Evolutionary conservation across 495 filamentous ascomycete species (phyloP), one percentile per base, ranked within the genome.

Genomic region (Talaromyces borbonicus): DNA sequence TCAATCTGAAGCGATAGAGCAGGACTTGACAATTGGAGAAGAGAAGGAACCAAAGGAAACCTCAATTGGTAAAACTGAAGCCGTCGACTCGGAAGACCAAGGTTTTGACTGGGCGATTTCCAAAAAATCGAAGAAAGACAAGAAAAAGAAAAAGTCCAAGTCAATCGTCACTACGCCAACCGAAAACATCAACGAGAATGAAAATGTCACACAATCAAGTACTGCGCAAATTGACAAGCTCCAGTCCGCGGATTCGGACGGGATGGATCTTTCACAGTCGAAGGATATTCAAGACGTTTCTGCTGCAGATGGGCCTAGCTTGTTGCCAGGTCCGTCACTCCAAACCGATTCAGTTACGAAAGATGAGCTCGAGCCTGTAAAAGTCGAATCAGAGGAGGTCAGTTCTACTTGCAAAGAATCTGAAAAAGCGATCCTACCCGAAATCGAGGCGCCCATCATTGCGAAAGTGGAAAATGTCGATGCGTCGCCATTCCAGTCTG

Each of bases 101-200:
- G 35, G 25, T 24, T 20, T 24, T 19, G 16, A 15, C 27, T 40
- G 46, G 46, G 30, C 12, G n/a, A 30, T 29, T n/a, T 26, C 29
- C 4, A 48, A 27, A 24, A 40, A 16, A 23, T 23, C 55, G n/a
- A 52, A 46, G 29, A 63, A 69, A 51, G 61, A 68, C 49, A 65
- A 63, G 43, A 58, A 60, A 37, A 49, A 50, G 36, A 59, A 51
- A 22, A 57, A 46, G 36, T 35, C 15, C 5, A 44, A 44, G 30
- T 39, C 47, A 39, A 20, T 39, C 25, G 43, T 8, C 12, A 20
- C n/a, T 29, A 16, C 16, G 15, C 39, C 30, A 19, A 23, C 22
- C 31, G 40, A 49, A 38, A 9, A 44, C 18, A 38, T 39, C 3
- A 30, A 45, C 11, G 46, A 53, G n/a, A n/a, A 31, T 19, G 30